phyloP scores from a whole-genome alignment of 2,329 filamentous ascomycete genomes.

The Emergomyces orientalis region DNA sequence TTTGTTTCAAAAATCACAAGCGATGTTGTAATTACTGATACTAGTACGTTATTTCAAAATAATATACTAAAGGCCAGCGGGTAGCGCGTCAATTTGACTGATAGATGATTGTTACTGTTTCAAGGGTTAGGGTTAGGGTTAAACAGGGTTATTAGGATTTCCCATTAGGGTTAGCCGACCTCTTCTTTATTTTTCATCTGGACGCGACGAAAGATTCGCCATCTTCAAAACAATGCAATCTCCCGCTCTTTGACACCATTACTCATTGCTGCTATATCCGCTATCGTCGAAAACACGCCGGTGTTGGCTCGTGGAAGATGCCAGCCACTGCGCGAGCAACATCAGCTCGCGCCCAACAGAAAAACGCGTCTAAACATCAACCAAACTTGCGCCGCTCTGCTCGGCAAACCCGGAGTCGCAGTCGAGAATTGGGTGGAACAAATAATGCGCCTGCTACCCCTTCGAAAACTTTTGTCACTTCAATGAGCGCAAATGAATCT shows the following conservation, averaged over 20 bases:
- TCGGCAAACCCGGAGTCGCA: constrained; percentile 5
- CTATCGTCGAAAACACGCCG: not conserved
- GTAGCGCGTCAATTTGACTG: too few relatives aligned
- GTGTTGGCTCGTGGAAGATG: not conserved
- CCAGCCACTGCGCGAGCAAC: not conserved
- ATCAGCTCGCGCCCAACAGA: not conserved
- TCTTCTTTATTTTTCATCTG: not conserved
- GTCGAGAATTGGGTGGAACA: constrained; percentile 2
- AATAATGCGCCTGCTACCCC: not conserved
- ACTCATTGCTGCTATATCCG: not conserved
- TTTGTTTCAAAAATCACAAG: too few relatives aligned
- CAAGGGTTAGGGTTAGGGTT: constrained; percentile 13
- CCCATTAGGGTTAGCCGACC: not conserved
- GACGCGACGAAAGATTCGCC: not conserved
- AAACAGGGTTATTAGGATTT: constrained; percentile 3
- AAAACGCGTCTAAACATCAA: constrained; percentile 4
- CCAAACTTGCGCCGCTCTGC: not conserved
- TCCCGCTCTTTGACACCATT: not conserved
- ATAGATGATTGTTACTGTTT: too few relatives aligned
- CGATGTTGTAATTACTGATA: too few relatives aligned
- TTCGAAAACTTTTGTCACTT: not conserved
- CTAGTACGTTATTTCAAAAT: too few relatives aligned
- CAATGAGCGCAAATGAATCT: not conserved
- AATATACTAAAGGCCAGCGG: too few relatives aligned
- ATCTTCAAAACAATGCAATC: not conserved